These are phyloP conservation scores for Phylloporus sp. DNA, from an alignment of 768 basidiomycete genomes.

Conservation along the genomic window DNA sequence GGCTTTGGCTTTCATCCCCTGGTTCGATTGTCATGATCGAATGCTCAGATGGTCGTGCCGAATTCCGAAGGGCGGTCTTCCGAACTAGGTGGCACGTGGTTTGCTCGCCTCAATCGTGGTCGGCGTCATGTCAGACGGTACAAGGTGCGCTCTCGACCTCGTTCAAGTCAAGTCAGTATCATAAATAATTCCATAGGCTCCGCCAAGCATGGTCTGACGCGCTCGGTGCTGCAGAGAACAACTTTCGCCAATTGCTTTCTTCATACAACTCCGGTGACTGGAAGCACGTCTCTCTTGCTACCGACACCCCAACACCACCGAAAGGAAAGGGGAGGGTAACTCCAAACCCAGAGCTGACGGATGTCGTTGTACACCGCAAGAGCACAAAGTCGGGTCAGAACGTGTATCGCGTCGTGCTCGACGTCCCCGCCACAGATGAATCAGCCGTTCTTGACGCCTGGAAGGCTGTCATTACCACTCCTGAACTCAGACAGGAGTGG, in stretches of 20 bases:
- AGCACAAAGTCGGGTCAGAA: slow-evolving; percentile 65
- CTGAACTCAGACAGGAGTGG: slow-evolving; percentile 88
- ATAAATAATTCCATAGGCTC: slow-evolving; percentile 45
- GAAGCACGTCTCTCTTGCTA: slow-evolving; percentile 66
- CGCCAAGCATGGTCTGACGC: slow-evolving; percentile 81
- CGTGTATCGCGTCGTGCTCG: slow-evolving; percentile 78
- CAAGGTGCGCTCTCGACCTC: slow-evolving; percentile 39
- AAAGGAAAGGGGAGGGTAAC: slow-evolving; percentile 61
- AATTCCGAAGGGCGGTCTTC: background rate
- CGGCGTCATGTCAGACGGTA: slow-evolving; percentile 53
- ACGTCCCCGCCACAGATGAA: slow-evolving; percentile 61
- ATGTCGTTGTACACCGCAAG: slow-evolving; percentile 78
- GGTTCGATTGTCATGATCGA: background rate
- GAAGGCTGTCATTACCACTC: slow-evolving; percentile 78
- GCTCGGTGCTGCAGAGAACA: slow-evolving; percentile 67
- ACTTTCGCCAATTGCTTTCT: slow-evolving; percentile 74
- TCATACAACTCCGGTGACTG: slow-evolving; percentile 70
- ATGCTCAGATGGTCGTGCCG: background rate
- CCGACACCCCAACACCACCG: slow-evolving; percentile 38
- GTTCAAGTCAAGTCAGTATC: background rate
- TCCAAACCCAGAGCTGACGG: slow-evolving; percentile 54
- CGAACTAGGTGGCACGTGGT: background rate
- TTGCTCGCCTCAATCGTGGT: background rate
- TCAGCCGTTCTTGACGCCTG: slow-evolving; percentile 65
- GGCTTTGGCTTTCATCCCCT: background rate